A percentile compares a stretch with the other conserved stretches of the same genome.
Evolutionary conservation across 345 rosid genomes (phyloP).

Genomic region (Eucalyptus cloeziana): DNA sequence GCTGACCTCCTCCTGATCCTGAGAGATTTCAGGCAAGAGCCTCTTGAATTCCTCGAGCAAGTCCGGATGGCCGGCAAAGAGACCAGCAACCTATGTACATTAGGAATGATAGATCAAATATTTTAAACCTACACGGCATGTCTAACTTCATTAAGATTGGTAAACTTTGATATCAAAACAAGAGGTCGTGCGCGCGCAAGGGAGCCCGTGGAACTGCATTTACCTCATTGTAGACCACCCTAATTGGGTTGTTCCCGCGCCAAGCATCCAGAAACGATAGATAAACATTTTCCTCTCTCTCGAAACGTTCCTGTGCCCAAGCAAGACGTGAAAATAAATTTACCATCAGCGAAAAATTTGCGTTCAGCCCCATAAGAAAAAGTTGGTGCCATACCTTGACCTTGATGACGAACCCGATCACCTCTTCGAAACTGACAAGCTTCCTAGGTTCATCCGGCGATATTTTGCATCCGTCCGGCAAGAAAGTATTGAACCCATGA

Average conservation of each 20-base stretch:
- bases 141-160: not conserved
- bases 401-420: conserved; percentile 23
- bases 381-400: not conserved
- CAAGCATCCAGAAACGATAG: conserved; percentile 20
- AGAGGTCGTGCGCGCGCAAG: not conserved
- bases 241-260: conserved; percentile 1
- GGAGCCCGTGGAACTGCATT: not conserved
- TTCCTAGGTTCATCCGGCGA: conserved; percentile 56
- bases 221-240: not conserved
- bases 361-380: not conserved
- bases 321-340: not conserved
- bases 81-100: not conserved
- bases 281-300: conserved; percentile 20
- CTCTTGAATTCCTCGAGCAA: not conserved
- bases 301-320: conserved; percentile 15
- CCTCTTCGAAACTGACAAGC: conserved; percentile 62
- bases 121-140: not conserved
- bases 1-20: not conserved
- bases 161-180: not conserved
- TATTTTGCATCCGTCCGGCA: conserved; percentile 82
- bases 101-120: not conserved
- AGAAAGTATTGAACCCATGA: conserved; percentile 79
- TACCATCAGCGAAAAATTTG: not conserved
- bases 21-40: not conserved
- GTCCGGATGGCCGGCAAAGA: not conserved